Evolutionary conservation across 2,329 filamentous ascomycete species (phyloP).

Genomic region (Beauveria brongniartii): DNA sequence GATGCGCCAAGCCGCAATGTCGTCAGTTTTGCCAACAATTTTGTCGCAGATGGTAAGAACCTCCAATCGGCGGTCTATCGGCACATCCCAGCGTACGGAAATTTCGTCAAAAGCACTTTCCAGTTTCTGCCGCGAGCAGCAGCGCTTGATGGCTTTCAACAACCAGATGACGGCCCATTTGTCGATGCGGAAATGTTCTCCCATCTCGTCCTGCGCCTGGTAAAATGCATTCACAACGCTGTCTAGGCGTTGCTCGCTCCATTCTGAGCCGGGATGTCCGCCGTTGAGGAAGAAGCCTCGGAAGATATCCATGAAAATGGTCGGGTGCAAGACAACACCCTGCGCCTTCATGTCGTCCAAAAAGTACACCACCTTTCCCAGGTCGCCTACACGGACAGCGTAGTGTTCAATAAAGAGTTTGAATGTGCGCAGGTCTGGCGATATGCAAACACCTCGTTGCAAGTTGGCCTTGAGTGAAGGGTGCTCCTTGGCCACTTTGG

Average conservation of each 20-base stretch:
- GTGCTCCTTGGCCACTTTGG: conserved; percentile 44
- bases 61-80: neutral
- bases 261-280: conserved; percentile 52
- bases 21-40: conserved; percentile 1
- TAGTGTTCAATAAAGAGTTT: conserved; percentile 71
- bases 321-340: conserved; percentile 60
- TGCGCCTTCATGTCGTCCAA: conserved; percentile 73
- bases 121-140: conserved; percentile 42
- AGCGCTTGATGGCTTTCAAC: conserved; percentile 56
- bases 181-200: conserved; percentile 42
- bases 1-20: conserved; percentile 3
- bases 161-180: conserved; percentile 55
- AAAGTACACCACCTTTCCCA: conserved; percentile 61
- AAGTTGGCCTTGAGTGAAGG: conserved; percentile 43
- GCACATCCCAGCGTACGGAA: conserved; percentile 34
- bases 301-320: conserved; percentile 74
- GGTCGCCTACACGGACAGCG: conserved; percentile 58
- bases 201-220: conserved; percentile 39
- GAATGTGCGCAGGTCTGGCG: conserved; percentile 72
- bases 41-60: conserved; percentile 5
- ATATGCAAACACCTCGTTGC: conserved; percentile 58
- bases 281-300: conserved; percentile 74
- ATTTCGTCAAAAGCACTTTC: conserved; percentile 46
- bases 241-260: conserved; percentile 63
- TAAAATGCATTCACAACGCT: conserved; percentile 60